Conservation (phyloP, 768 basidiomycete species). For the Podaxis pistillaris region DNA sequence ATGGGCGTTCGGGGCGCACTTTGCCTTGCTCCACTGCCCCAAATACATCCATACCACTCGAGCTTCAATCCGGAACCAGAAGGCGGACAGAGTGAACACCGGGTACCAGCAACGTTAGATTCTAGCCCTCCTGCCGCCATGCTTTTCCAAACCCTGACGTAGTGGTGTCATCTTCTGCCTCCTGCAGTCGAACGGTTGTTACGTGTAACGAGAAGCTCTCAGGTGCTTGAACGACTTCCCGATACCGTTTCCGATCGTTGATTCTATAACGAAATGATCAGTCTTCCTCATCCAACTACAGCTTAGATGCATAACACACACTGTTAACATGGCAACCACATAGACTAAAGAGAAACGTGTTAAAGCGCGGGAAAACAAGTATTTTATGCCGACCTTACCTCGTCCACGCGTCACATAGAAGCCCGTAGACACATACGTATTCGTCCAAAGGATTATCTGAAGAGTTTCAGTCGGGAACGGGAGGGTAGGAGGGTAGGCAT, state of each 20-base stretch:
- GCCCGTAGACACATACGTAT: neutral
- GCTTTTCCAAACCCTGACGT: neutral
- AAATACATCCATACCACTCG: too few species aligned
- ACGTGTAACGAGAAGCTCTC: neutral
- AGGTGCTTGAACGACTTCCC: neutral
- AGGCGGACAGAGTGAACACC: neutral
- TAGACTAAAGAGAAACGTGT: neutral
- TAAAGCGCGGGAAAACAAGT: neutral
- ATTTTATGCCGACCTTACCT: neutral
- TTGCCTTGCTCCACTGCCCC: too few species aligned
- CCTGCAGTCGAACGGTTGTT: neutral
- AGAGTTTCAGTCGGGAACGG: neutral
- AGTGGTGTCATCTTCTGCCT: neutral
- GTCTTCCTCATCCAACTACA: neutral
- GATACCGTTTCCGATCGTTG: neutral
- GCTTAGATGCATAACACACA: neutral
- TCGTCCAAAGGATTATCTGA: neutral
- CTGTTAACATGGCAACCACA: neutral
- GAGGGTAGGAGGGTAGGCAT: neutral
- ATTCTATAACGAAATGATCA: neutral
- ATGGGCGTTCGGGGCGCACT: too few species aligned
- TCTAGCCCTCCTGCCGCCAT: neutral
- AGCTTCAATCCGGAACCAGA: neutral
- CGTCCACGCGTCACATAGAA: neutral
- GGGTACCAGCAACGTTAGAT: neutral